phyloP scores from a whole-genome alignment of 169 alveolate species.

The Pseudocohnilembus persalinus region DNA sequence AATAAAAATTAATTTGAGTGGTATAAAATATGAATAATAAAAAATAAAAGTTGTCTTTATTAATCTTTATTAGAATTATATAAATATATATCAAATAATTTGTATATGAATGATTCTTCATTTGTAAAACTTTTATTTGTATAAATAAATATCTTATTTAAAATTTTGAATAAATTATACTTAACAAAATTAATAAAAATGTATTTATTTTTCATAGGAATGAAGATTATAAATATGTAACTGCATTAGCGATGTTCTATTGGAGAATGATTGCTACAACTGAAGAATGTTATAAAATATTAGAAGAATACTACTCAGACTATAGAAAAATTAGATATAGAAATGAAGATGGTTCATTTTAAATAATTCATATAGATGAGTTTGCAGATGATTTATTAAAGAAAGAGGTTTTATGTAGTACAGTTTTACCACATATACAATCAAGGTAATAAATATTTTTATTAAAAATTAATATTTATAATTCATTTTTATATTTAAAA shows the following conservation, averaged over 20 bases:
- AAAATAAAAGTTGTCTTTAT: too few species aligned
- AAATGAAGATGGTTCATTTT: slow-evolving; percentile 86
- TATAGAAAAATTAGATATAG: slow-evolving; percentile 94
- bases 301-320: slow-evolving; percentile 96
- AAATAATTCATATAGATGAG: slow-evolving; percentile 95
- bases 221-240: slow-evolving; percentile 94
- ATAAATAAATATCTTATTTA: too few species aligned
- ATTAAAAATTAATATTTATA: too few species aligned
- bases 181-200: too few species aligned
- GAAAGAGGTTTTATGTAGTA: slow-evolving; percentile 87
- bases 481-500: slow-evolving; percentile 57
- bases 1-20: too few species aligned
- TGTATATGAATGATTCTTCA: too few species aligned
- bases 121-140: too few species aligned
- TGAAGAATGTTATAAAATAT: slow-evolving; percentile 70
- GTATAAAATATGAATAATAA: too few species aligned
- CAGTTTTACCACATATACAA: slow-evolving; percentile 90
- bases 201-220: slow-evolving; percentile 43
- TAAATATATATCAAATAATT: too few species aligned
- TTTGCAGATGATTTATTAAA: slow-evolving; percentile 94
- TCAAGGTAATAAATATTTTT: neutral
- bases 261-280: slow-evolving; percentile 78
- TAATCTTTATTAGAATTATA: too few species aligned
- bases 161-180: too few species aligned
- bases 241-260: slow-evolving; percentile 96